Evolutionary conservation across 441 rosid genomes (phyloP).

Genomic region (Omphalea diandra): DNA sequence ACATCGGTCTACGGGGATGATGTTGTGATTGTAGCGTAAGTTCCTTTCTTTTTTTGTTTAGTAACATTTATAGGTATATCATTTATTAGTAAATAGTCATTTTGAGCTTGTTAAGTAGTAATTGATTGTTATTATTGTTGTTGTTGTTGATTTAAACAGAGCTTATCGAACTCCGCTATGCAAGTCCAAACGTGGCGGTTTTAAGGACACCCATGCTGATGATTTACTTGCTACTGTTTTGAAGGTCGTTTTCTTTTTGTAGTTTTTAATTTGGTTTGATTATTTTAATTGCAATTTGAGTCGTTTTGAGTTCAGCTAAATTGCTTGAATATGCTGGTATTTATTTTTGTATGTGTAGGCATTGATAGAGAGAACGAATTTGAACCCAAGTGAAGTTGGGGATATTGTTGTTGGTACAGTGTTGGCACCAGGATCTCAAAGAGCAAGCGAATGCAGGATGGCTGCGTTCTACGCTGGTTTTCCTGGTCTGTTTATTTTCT

Average conservation of each 20-base stretch:
- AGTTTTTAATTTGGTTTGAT: not conserved
- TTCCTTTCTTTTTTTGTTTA: constrained; percentile 9
- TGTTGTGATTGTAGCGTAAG: constrained; percentile 91
- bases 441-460: constrained; percentile 97
- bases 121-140: too few relatives aligned
- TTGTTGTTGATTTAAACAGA: constrained; percentile 33
- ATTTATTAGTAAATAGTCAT: not conserved
- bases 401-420: constrained; percentile 98
- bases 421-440: constrained; percentile 85
- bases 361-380: constrained; percentile 72
- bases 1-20: constrained; percentile 77
- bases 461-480: constrained; percentile 98
- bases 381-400: constrained; percentile 88
- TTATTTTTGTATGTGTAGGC: constrained; percentile 44
- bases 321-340: too few relatives aligned
- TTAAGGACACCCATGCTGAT: constrained; percentile 93
- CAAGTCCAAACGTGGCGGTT: constrained; percentile 86
- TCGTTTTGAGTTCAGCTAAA: not conserved
- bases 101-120: not conserved
- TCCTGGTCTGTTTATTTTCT: constrained; percentile 58
- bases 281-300: not conserved
- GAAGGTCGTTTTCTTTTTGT: constrained; percentile 43
- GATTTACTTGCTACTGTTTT: constrained; percentile 92
- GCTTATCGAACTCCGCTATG: constrained; percentile 88
- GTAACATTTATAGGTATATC: not conserved